These are phyloP conservation scores for Rubia balearica DNA, from an alignment of 305 asterid genomes.

Conservation along the genomic window DNA sequence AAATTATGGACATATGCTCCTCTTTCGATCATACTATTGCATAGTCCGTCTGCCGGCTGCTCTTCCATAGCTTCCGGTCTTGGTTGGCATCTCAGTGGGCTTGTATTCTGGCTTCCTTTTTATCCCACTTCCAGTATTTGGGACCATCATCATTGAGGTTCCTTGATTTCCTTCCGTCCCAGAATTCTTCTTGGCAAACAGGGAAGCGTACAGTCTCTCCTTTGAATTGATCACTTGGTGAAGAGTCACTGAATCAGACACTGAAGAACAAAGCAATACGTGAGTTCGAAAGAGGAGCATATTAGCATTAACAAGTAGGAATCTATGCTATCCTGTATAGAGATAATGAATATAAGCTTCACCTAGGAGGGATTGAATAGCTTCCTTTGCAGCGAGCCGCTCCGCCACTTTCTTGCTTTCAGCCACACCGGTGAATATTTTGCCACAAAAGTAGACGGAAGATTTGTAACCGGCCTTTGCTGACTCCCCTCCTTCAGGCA, in stretches of 20 bases:
- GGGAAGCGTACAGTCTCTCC: slow-evolving; percentile 13
- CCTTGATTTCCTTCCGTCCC: background rate
- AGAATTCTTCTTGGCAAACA: slow-evolving; percentile 8
- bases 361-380: slow-evolving; percentile 29
- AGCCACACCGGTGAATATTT: slow-evolving; percentile 24
- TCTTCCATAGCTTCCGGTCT: background rate
- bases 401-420: slow-evolving; percentile 32
- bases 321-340: background rate
- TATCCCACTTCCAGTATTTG: background rate
- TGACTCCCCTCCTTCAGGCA: slow-evolving; percentile 4
- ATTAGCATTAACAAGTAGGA: background rate
- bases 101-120: slow-evolving; percentile 11
- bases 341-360: background rate
- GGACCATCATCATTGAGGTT: slow-evolving; percentile 7
- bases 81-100: slow-evolving; percentile 12
- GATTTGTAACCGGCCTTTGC: slow-evolving; percentile 18
- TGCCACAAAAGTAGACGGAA: slow-evolving; percentile 18
- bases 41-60: background rate
- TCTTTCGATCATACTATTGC: background rate
- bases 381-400: slow-evolving; percentile 24
- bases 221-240: slow-evolving; percentile 24
- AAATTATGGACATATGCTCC: background rate
- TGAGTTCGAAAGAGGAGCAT: slow-evolving; percentile 8
- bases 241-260: slow-evolving; percentile 24
- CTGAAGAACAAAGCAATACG: slow-evolving; percentile 11